Base-by-base conservation (phyloP, 1,284 basidiomycete genomes). In the Cryptococcus hybrid region DNA sequence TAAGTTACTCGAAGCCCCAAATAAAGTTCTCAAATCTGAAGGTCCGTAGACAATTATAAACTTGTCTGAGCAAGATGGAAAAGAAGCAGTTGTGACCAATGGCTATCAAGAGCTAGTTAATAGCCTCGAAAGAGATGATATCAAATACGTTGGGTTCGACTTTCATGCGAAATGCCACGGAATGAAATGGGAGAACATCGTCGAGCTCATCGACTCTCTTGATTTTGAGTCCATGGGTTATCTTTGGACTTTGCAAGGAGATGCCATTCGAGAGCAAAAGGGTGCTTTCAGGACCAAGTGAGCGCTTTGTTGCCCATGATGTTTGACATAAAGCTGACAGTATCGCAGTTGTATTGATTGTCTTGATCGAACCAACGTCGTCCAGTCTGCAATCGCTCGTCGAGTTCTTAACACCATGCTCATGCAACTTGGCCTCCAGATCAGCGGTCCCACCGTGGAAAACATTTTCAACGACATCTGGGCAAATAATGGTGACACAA, bases 331-430 rank as follows among this genome's bases (percentile, higher is more conserved):
- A 1, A 6, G 35, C 46, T 55, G 38, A 49, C 52, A 59, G 9
- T 56, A 52, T 5, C 82, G 87, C 18, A 94, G 94, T 70, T 98
- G 94, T 71, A 93, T 97, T 57, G 94, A 98, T 73, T 95, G 92
- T 62, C 68, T 80, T 67, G 91, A 93, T 71, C 82, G 93, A 51
- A 97, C 93, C 18, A 97, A 96, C 71, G 93, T 58, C 82, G 92
- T 84, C 84, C 77, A 95, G 85, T 95, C 91, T 24, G 93, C 94
- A 0, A 89, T 97, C 67, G 90, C 91, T 6, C 84, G 92, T 57
- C 84, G 88, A 73, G 84, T 93, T 34, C 79, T 98, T 57, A 84
- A 85, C 51, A 84, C 83, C 56, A 92, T 97, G 74, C 81, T 95
- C 11, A 85, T 88, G 34, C 89, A 89, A 44, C 82, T 93, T 2